Evolutionary conservation across 164 flowering plant species (phyloP), one percentile per base, ranked within the genome.

Genomic region (Berberis thunbergii): DNA sequence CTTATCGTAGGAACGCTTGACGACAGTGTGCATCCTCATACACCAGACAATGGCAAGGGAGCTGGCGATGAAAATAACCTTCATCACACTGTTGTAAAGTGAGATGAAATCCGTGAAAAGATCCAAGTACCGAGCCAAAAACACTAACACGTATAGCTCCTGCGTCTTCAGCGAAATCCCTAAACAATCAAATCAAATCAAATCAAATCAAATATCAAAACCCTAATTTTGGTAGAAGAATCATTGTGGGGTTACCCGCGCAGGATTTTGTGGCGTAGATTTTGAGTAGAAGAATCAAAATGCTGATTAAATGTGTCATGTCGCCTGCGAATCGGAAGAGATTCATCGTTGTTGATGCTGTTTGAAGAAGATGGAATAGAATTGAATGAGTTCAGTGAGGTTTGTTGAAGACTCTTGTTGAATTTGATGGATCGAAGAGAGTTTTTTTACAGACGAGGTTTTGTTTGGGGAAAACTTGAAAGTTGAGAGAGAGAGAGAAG

Each of bases 151-250:
- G 64, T 84, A 89, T 6, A 92, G 77, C 80, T 88, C 96, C 79
- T 89, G 96, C 61, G 98, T 89, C 90, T 87, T 92, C 55, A 89
- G 76, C 48, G 98, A 92, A 71, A 92, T 75, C 75, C 98, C 98
- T 92, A 63, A 52, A 44, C 52, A 56, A 26, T 26, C 2, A 43
- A 0, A 9, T 57, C 42, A 52, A 57, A 26, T 7, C 6, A 54
- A 66, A 54, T n/a, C n/a, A 54, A 54, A 1, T 38, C 54, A 50
- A 53, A 42, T 0, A 2, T 56, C 53, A 66, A 66, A 63, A 62
- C 53, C 65, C 70, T 59, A 63, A 64, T 65, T 40, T 64, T 26
- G 26, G 26, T 26, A 26, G 26, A 26, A 26, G 26, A 26, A 26
- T 26, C 26, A 26, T 26, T 26, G 26, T 26, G 26, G 26, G 26